Percentiles rank a stretch among this genome's conserved stretches.
Conservation (phyloP, 164 flowering plant species). For the Dillenia suffruticosa region DNA sequence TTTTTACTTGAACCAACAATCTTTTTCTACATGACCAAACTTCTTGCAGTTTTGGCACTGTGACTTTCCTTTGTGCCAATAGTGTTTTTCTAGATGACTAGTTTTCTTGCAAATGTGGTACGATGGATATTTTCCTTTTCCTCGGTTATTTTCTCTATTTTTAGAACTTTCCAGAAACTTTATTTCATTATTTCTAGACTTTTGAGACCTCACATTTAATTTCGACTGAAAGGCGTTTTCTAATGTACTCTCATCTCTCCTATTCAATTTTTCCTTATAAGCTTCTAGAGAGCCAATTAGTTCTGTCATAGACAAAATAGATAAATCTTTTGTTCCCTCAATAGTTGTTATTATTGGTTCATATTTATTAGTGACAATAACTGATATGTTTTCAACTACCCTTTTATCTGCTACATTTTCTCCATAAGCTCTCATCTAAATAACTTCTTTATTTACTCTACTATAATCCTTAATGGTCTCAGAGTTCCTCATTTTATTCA, state of each 20-base stretch:
- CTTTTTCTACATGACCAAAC: conserved; percentile 9
- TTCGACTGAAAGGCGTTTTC: neutral
- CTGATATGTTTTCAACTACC: no score
- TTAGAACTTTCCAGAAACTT: neutral
- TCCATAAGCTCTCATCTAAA: neutral
- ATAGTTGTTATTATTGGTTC: no score
- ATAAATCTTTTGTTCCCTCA: no score
- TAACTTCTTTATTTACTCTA: neutral
- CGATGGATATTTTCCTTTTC: neutral
- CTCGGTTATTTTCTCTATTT: neutral
- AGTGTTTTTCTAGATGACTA: neutral
- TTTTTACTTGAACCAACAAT: neutral
- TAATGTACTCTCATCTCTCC: neutral
- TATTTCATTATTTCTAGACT: neutral
- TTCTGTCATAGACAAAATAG: no score
- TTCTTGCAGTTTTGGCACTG: conserved; percentile 1
- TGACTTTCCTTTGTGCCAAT: neutral
- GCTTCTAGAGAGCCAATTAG: neutral
- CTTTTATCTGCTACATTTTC: no score
- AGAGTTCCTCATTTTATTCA: conserved; percentile 1
- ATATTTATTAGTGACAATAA: no score
- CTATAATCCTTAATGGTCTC: neutral
- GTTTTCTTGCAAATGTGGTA: neutral
- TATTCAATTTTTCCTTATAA: neutral
- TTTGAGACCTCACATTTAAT: neutral